Evolutionary conservation across 306 rosid species (phyloP).

Genomic region (Inga oerstediana): DNA sequence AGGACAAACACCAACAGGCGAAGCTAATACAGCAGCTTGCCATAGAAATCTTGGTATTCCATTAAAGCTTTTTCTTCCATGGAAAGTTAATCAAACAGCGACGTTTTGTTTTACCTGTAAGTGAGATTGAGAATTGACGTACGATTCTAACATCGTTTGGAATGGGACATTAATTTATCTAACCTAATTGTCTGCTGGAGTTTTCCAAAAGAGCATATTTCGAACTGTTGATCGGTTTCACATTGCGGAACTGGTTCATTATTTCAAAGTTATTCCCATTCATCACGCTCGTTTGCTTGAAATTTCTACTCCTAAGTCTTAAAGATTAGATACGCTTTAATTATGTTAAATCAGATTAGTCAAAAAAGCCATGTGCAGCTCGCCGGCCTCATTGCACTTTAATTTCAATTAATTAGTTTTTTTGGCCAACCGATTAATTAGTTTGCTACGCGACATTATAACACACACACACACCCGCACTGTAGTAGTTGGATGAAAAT

Average conservation of each 20-base stretch:
- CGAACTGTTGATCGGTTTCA: conserved; percentile 15
- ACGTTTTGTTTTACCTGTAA: neutral
- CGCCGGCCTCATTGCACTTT: neutral
- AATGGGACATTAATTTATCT: neutral
- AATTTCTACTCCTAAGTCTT: conserved; percentile 1
- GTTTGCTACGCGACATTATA: too few species aligned
- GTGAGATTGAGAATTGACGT: neutral
- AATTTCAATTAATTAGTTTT: neutral
- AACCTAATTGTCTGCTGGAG: conserved; percentile 1
- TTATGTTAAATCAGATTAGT: neutral
- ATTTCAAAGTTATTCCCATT: conserved; percentile 23
- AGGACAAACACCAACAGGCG: neutral
- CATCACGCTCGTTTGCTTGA: neutral
- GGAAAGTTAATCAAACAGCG: neutral
- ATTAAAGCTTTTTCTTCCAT: neutral
- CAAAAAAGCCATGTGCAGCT: neutral
- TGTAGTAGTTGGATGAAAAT: too few species aligned
- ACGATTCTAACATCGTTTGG: neutral
- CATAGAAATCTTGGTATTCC: neutral
- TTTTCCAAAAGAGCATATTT: conserved; percentile 28
- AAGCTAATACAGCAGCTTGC: neutral
- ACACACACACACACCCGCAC: too few species aligned
- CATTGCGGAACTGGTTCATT: conserved; percentile 8
- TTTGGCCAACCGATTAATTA: neutral
- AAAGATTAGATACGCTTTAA: neutral